These are phyloP conservation scores for Marasmius fiardii DNA, from an alignment of 1,284 basidiomycete species.

Conservation along the genomic window DNA sequence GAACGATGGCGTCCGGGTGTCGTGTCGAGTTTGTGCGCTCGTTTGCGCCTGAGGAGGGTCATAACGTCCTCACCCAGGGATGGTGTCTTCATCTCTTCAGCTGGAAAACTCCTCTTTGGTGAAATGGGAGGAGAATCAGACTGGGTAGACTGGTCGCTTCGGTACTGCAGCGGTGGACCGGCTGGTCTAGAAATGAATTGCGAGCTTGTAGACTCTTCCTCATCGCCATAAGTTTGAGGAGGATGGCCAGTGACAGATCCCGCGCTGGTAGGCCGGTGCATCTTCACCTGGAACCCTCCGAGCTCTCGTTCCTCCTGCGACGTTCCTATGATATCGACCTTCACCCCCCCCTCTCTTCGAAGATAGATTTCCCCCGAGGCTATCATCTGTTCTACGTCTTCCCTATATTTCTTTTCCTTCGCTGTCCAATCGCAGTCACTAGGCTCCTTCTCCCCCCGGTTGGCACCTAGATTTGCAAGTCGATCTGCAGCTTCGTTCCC, in stretches of 20 bases:
- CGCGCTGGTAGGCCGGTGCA: neutral
- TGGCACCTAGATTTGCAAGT: slow-evolving; percentile 44
- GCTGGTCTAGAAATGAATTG: neutral
- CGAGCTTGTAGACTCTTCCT: neutral
- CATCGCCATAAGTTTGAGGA: neutral
- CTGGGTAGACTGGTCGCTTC: neutral
- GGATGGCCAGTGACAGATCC: neutral
- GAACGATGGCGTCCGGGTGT: no score
- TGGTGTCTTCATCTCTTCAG: neutral
- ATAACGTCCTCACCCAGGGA: no score
- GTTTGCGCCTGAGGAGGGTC: no score
- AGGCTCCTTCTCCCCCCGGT: slow-evolving; percentile 21
- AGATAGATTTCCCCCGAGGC: neutral
- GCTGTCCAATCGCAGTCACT: slow-evolving; percentile 48
- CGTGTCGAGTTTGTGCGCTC: no score
- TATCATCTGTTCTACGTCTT: neutral
- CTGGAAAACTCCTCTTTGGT: no score
- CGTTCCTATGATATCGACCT: neutral
- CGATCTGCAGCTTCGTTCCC: slow-evolving; percentile 65
- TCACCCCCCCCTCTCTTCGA: neutral
- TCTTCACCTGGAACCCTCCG: neutral
- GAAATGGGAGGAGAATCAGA: neutral
- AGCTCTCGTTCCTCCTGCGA: neutral
- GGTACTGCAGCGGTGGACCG: neutral
- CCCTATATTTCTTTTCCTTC: neutral